Conservation (phyloP, 202 grass and related monocot species). For the Sporobolus alterniflorus region DNA sequence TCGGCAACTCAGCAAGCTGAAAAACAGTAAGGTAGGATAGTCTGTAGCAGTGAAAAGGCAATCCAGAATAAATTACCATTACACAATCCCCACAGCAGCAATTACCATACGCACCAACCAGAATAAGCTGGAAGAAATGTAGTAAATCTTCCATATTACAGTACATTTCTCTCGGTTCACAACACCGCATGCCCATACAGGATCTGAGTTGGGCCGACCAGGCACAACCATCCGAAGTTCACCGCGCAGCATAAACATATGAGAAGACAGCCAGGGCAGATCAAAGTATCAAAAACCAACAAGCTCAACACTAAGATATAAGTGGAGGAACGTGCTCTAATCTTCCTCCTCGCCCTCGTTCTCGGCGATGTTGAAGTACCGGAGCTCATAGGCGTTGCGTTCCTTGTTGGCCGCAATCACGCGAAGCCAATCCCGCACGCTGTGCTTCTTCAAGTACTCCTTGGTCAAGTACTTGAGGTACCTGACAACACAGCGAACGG, state of each 20-base stretch:
- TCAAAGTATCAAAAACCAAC: background rate
- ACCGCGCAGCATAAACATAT: background rate
- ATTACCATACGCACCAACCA: background rate
- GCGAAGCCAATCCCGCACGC: constrained; percentile 72
- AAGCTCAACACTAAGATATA: background rate
- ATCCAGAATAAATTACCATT: background rate
- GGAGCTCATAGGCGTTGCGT: constrained; percentile 61
- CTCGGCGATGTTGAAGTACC: constrained; percentile 79
- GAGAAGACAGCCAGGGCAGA: background rate
- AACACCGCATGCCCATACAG: background rate
- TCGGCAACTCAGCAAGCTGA: too few relatives aligned
- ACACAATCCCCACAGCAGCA: background rate
- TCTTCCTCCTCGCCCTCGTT: constrained; percentile 87
- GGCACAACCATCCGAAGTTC: background rate
- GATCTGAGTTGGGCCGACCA: background rate
- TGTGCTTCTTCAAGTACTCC: constrained; percentile 90
- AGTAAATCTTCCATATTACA: background rate
- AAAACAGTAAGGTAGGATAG: too few relatives aligned
- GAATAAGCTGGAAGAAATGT: background rate
- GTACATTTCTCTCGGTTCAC: background rate
- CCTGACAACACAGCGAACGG: constrained; percentile 16
- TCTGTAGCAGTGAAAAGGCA: too few relatives aligned
- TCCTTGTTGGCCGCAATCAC: constrained; percentile 83
- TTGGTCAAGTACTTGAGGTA: constrained; percentile 83
- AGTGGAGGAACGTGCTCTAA: constrained; percentile 15